Evolutionary conservation across 1,284 basidiomycete species (phyloP), one percentile per base, ranked within the genome.

Genomic region (Xerocomus amazonicus): DNA sequence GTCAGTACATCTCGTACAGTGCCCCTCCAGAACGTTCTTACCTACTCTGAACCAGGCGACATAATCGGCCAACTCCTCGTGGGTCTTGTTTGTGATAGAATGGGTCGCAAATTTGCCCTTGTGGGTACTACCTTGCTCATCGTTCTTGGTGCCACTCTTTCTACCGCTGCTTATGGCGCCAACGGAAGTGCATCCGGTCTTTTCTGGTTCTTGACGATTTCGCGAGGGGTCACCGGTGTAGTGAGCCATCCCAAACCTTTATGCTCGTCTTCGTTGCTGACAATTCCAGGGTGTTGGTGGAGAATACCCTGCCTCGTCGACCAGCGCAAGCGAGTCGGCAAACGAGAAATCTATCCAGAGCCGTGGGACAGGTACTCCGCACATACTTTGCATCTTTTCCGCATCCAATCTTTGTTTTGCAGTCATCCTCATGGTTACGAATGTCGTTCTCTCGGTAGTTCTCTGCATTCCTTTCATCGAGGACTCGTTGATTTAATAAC

Each of bases 351-450:
- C 79, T 66, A 52, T 79, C 34, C 74, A 77, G 55, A 69, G 75
- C 42, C 77, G 88, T 19, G 86, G 86, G 0, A 83, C 85, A 59
- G 70, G 81, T 81, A 47, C 26, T 48, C 10, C 59, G 43, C 10
- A 16, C 51, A 17, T 39, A 43, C 34, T 51, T 19, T 43, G 41
- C 37, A 14, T 35, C 37, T 40, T 38, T 3, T 35, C 35, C 9
- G n/a, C 39, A 33, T 43, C 45, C 35, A 55, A 31, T 12, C 29
- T 3, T 3, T 27, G 31, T 35, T 48, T 50, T 34, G 5, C 56
- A 65, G 78, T 85, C n/a, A 87, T 87, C 65, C 83, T 88, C 62
- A 77, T 87, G 74, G 84, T 85, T 52, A 90, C 87, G 27, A 89
- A 89, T 61, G 78, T 85, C 45, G 80, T 84, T 41, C 72, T 84